Conservation (phyloP, 768 basidiomycete species). For the Podaxis pistillaris region DNA sequence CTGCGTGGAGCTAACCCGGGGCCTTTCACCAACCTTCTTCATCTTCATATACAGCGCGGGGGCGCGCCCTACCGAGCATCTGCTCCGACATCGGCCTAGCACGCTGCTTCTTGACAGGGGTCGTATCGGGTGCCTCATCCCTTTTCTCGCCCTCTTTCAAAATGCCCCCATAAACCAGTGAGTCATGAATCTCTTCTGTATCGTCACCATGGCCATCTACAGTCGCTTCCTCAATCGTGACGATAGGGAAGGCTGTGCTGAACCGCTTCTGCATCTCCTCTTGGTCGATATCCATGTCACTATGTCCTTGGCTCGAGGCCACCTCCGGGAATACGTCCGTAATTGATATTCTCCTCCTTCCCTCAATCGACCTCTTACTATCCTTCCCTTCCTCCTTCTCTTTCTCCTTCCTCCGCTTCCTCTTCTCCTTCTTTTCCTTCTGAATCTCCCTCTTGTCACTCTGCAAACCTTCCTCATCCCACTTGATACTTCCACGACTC, state of each 20-base stretch:
- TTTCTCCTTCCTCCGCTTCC: constrained; percentile 23
- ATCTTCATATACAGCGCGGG: constrained; percentile 49
- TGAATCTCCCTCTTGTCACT: constrained; percentile 27
- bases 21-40: constrained; percentile 46
- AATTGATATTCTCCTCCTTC: constrained; percentile 51
- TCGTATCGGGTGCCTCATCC: constrained; percentile 23
- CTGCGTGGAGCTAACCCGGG: neutral
- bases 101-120: constrained; percentile 47
- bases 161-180: constrained; percentile 19
- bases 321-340: constrained; percentile 59
- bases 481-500: constrained; percentile 32
- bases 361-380: constrained; percentile 48
- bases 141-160: constrained; percentile 17
- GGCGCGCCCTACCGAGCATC: constrained; percentile 45
- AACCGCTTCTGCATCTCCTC: constrained; percentile 10
- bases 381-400: constrained; percentile 30
- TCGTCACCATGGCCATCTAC: constrained; percentile 44
- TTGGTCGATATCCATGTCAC: constrained; percentile 16
- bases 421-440: constrained; percentile 27
- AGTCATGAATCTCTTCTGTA: constrained; percentile 17
- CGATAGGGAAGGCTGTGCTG: constrained; percentile 26
- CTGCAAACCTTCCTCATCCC: constrained; percentile 34
- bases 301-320: constrained; percentile 15
- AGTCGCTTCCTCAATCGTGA: constrained; percentile 53
- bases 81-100: constrained; percentile 67